phyloP scores from a whole-genome alignment of 208 protist genomes.

The Trichomonas vaginalis region DNA sequence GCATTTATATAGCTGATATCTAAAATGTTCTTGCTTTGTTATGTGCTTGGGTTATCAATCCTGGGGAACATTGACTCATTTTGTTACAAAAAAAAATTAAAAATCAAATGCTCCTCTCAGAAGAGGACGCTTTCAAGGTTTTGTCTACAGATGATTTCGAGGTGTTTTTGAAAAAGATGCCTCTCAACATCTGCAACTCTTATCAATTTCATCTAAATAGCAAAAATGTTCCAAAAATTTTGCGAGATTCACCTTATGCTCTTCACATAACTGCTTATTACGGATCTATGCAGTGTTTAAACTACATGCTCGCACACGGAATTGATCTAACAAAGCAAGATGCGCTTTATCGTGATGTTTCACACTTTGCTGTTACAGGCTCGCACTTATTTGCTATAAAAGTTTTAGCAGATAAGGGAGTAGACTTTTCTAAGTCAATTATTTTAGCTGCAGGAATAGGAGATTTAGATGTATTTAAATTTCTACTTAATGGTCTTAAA shows the following conservation, averaged over 20 bases:
- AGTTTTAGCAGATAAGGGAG: background rate
- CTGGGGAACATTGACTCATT: too few species aligned
- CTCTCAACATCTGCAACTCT: background rate
- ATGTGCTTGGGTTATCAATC: too few species aligned
- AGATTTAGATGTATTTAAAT: background rate
- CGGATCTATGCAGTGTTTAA: background rate
- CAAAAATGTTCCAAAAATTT: background rate
- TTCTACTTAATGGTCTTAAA: background rate
- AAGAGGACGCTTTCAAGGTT: background rate
- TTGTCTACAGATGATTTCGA: background rate
- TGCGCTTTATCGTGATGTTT: background rate
- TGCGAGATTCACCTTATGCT: background rate
- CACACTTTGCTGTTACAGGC: background rate
- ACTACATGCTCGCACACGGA: background rate
- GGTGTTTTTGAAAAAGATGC: background rate
- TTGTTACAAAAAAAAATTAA: too few species aligned
- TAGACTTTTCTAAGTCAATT: background rate
- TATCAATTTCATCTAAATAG: background rate
- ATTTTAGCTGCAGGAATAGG: background rate
- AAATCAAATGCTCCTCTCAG: background rate
- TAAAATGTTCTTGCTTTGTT: too few species aligned
- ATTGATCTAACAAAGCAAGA: background rate
- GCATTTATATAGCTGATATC: too few species aligned
- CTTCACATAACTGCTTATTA: background rate
- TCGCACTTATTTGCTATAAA: background rate